Evolutionary conservation across 1,139 yeast genomes (phyloP).

Genomic region (Candida sanyaensis): DNA sequence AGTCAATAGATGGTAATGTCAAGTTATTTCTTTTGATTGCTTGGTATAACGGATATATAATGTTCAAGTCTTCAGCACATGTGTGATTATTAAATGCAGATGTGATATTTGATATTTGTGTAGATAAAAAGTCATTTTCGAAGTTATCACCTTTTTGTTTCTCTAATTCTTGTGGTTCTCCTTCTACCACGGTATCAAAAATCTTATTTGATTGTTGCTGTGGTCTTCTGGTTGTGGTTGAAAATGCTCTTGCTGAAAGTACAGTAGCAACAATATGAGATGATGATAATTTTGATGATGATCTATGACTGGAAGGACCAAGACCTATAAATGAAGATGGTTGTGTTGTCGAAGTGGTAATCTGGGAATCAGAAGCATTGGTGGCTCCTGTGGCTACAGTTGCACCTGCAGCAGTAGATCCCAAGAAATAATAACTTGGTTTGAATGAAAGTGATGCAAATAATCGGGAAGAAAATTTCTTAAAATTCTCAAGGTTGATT

Average conservation of each 20-base stretch:
- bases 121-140: slow-evolving; percentile 22
- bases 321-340: background rate
- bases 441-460: slow-evolving; percentile 10
- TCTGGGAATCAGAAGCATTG: background rate
- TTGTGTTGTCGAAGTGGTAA: background rate
- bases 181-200: background rate
- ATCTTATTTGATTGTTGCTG: background rate
- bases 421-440: slow-evolving; percentile 3
- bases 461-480: slow-evolving; percentile 10
- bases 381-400: background rate
- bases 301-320: background rate
- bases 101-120: slow-evolving; percentile 24
- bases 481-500: slow-evolving; percentile 11
- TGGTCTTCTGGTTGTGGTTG: slow-evolving; percentile 7
- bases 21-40: slow-evolving; percentile 40
- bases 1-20: slow-evolving; percentile 30
- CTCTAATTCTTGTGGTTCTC: background rate
- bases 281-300: background rate
- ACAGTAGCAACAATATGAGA: slow-evolving; percentile 8
- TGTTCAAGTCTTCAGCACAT: slow-evolving; percentile 25
- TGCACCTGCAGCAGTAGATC: slow-evolving; percentile 1
- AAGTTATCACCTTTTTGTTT: slow-evolving; percentile 16
- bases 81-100: slow-evolving; percentile 17
- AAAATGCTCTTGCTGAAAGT: slow-evolving; percentile 9
- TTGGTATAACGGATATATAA: slow-evolving; percentile 47